Percentiles rank a stretch among this genome's conserved stretches.
Conservation (phyloP, 441 rosid species). For the Adansonia rubrostipa region DNA sequence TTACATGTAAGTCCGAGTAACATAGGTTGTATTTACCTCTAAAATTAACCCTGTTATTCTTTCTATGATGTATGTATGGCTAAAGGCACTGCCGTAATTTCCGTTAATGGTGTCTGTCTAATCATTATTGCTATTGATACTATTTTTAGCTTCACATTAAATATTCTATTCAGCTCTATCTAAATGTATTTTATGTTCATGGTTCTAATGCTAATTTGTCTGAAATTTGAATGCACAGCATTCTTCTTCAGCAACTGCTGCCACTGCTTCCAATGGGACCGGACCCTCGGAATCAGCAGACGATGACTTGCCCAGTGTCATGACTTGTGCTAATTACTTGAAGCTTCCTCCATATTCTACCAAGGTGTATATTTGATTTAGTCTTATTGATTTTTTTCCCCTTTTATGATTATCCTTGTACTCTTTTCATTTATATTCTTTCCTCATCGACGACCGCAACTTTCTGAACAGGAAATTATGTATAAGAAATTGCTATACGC, state of each 20-base stretch:
- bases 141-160: neutral
- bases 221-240: conserved; percentile 57
- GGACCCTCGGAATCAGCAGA: conserved; percentile 85
- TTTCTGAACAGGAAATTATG: conserved; percentile 86
- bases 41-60: too few relatives aligned
- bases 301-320: conserved; percentile 96
- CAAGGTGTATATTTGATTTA: conserved; percentile 2
- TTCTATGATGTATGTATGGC: too few relatives aligned
- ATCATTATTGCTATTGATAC: too few relatives aligned
- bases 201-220: neutral
- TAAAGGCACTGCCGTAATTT: too few relatives aligned
- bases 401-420: neutral
- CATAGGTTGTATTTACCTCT: too few relatives aligned
- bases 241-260: conserved; percentile 65
- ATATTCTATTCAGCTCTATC: conserved; percentile 11
- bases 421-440: neutral
- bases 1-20: too few relatives aligned
- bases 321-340: conserved; percentile 99
- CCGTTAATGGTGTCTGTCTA: too few relatives aligned
- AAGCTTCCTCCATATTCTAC: conserved; percentile 97
- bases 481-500: conserved; percentile 89
- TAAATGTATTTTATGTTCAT: neutral
- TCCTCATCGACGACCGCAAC: conserved; percentile 24
- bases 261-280: conserved; percentile 61
- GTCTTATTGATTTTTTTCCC: neutral